Evolutionary conservation across 1,284 basidiomycete species (phyloP).

Genomic region (Pterula multifida): DNA sequence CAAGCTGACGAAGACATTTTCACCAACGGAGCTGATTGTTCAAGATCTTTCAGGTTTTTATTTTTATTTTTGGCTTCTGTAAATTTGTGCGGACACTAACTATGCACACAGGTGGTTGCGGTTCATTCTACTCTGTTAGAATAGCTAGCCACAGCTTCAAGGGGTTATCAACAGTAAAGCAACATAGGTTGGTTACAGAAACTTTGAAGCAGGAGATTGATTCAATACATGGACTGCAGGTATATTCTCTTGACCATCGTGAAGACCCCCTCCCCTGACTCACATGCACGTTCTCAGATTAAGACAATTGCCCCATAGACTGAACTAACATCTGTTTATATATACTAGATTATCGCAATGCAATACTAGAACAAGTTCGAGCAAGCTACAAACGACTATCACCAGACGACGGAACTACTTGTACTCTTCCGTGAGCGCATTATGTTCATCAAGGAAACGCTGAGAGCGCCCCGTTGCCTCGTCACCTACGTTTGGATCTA

Average conservation of each 20-base stretch:
- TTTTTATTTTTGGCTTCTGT: background rate
- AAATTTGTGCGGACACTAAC: background rate
- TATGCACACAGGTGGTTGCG: constrained; percentile 71
- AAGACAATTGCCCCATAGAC: background rate
- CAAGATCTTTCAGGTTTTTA: constrained; percentile 1
- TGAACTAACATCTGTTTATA: no score
- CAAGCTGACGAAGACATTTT: background rate
- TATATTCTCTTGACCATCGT: constrained; percentile 31
- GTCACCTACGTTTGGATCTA: background rate
- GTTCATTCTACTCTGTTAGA: constrained; percentile 89
- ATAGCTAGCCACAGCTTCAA: constrained; percentile 81
- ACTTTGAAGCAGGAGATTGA: constrained; percentile 84
- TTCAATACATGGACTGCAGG: constrained; percentile 91
- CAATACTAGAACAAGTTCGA: no score
- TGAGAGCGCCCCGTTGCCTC: background rate
- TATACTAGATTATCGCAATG: no score
- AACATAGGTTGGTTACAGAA: constrained; percentile 87
- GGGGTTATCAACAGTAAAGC: constrained; percentile 82
- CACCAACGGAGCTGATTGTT: background rate
- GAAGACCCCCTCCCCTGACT: no score
- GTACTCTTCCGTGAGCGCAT: background rate
- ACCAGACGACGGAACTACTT: background rate
- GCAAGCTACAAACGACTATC: no score
- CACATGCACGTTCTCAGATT: background rate
- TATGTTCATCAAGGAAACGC: background rate